Evolutionary conservation across 108 stramenopile genomes (phyloP).

Genomic region (Epipyxis sp.): DNA sequence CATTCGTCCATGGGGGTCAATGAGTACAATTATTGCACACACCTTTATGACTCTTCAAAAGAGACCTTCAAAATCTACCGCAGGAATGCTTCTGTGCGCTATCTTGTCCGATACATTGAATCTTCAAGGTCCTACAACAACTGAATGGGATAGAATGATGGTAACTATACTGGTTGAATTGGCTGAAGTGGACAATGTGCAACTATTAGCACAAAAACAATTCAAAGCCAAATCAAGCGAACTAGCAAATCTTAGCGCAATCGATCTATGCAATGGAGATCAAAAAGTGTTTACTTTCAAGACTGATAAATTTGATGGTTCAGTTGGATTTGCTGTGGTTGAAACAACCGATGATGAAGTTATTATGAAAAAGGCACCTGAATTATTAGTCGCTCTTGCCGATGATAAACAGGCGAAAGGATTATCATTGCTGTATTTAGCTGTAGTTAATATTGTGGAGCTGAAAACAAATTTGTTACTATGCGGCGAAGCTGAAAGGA

Average conservation of each 20-base stretch:
- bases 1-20: constrained; percentile 69
- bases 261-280: constrained; percentile 55
- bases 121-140: constrained; percentile 66
- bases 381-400: constrained; percentile 32
- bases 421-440: constrained; percentile 35
- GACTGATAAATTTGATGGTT: constrained; percentile 41
- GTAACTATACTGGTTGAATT: constrained; percentile 66
- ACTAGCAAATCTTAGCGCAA: constrained; percentile 34
- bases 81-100: constrained; percentile 65
- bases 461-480: constrained; percentile 38
- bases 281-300: constrained; percentile 64
- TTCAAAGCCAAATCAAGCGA: constrained; percentile 65
- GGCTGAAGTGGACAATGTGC: constrained; percentile 60
- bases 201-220: constrained; percentile 58
- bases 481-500: constrained; percentile 33
- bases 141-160: constrained; percentile 66
- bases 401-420: constrained; percentile 27
- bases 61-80: constrained; percentile 44
- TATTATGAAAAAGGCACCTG: constrained; percentile 30
- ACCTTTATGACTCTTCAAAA: constrained; percentile 55
- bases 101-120: constrained; percentile 71
- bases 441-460: constrained; percentile 51
- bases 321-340: constrained; percentile 68
- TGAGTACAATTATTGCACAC: constrained; percentile 68
- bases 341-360: constrained; percentile 67